These are phyloP conservation scores for Melampsora americana DNA, from an alignment of 1,284 basidiomycete species.

Conservation along the genomic window DNA sequence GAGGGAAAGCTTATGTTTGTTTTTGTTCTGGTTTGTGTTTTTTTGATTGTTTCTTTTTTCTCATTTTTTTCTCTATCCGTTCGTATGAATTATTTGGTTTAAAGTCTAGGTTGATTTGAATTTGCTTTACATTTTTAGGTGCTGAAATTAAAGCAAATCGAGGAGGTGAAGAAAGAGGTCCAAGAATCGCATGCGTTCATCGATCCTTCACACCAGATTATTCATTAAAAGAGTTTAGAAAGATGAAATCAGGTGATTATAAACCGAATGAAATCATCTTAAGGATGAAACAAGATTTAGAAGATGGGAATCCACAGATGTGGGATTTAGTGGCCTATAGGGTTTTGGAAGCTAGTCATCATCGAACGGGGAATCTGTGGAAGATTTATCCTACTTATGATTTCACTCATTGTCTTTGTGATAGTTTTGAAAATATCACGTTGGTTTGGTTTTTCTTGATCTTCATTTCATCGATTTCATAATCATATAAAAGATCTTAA, in stretches of 20 bases:
- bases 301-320: slow-evolving; percentile 92
- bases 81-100: slow-evolving; percentile 26
- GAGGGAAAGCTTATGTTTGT: slow-evolving; percentile 91
- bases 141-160: slow-evolving; percentile 86
- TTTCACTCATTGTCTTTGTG: slow-evolving; percentile 96
- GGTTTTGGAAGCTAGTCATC: slow-evolving; percentile 83
- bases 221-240: slow-evolving; percentile 81
- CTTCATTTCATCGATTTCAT: slow-evolving; percentile 2
- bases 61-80: slow-evolving; percentile 17
- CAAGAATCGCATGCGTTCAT: slow-evolving; percentile 79
- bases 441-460: slow-evolving; percentile 58
- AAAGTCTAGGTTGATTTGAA: slow-evolving; percentile 30
- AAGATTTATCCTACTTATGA: slow-evolving; percentile 96
- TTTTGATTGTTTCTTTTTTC: not conserved
- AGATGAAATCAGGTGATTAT: slow-evolving; percentile 89
- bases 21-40: slow-evolving; percentile 82
- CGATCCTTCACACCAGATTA: slow-evolving; percentile 78
- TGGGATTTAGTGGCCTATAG: slow-evolving; percentile 98
- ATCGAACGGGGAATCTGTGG: slow-evolving; percentile 90
- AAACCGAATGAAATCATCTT: slow-evolving; percentile 84
- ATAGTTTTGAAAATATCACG: slow-evolving; percentile 99
- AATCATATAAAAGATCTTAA: not conserved
- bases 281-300: slow-evolving; percentile 96
- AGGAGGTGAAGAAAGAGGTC: slow-evolving; percentile 76
- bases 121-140: slow-evolving; percentile 58